Evolutionary conservation across 73 alveolate genomes (phyloP), one percentile per base, ranked within the genome.

Genomic region (Paramecium caudatum): DNA sequence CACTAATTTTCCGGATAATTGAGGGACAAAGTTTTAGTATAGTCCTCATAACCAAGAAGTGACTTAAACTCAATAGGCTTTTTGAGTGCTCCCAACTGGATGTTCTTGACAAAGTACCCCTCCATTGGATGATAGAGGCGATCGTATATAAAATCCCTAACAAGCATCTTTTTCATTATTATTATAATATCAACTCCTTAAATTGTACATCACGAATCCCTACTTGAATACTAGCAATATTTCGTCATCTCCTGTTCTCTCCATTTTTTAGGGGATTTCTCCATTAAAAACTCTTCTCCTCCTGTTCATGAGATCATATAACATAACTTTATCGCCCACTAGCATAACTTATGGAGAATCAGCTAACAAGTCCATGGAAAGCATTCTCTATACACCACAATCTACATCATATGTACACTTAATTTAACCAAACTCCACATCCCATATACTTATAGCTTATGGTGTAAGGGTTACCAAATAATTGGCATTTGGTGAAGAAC

Each of bases 1-100:
- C 97, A 96, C 16, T 96, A 93, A 90, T 93, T 91, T 81, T 95
- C 91, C 12, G 99, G 99, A 81, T 96, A 96, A 33, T 93, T 91
- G 27, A 93, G 70, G 34, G 90, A 91, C 69, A 96, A 69, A 48
- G 78, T 93, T 33, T 92, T 45, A 34, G 94, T 69, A 68, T 81
- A 96, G 61, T 94, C 96, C 63, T 91, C 82, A 65, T 93, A 95
- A 10, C 98, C 98, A 13, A 93, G 46, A 15, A 93, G 68, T 39
- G 91, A 46, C n/a, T 86, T 86, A 61, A 86, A 86, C 36, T 86
- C 84, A 32, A 50, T 82, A 9, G 97, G 96, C 39, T 87, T 91
- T 32, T 82, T 80, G 16, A 96, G 93, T 62, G 63, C 62, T 0
- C 99, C 99, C 5, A 96, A 94, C 70, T 96, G 91, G 48, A 95